Conservation (phyloP, 805 yeast genomes). For the Blastobotrys terrestris region DNA sequence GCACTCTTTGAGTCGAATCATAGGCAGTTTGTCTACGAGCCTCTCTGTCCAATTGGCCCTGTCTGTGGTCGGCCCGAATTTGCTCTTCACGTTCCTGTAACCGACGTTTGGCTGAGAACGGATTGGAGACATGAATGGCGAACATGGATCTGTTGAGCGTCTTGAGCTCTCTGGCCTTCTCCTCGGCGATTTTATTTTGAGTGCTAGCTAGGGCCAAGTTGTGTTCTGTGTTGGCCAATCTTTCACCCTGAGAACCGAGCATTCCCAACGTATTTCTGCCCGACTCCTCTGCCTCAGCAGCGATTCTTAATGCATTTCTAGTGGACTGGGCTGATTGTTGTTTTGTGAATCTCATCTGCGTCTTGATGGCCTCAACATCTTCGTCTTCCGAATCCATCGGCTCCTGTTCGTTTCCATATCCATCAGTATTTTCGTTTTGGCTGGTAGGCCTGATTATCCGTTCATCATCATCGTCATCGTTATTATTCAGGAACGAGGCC, state of each 20-base stretch:
- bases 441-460: not conserved
- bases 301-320: slow-evolving; percentile 69
- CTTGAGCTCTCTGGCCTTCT: slow-evolving; percentile 71
- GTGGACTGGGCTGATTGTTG: slow-evolving; percentile 83
- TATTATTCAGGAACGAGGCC: not conserved
- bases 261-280: slow-evolving; percentile 83
- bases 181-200: slow-evolving; percentile 76
- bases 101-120: slow-evolving; percentile 78
- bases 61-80: slow-evolving; percentile 53
- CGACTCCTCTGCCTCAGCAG: slow-evolving; percentile 64
- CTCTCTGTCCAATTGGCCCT: slow-evolving; percentile 58
- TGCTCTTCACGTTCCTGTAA: slow-evolving; percentile 66
- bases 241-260: slow-evolving; percentile 90
- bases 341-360: slow-evolving; percentile 75
- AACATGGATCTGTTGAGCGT: slow-evolving; percentile 76
- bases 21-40: slow-evolving; percentile 52
- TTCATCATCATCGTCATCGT: slow-evolving; percentile 1
- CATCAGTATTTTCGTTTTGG: not conserved
- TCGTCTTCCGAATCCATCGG: slow-evolving; percentile 54
- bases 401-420: slow-evolving; percentile 6
- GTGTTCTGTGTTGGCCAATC: slow-evolving; percentile 72
- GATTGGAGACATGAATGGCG: slow-evolving; percentile 75
- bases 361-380: slow-evolving; percentile 80
- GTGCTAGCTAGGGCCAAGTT: slow-evolving; percentile 71
- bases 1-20: slow-evolving; percentile 63